Evolutionary conservation across 345 rosid species (phyloP).

Genomic region (Draba incana): DNA sequence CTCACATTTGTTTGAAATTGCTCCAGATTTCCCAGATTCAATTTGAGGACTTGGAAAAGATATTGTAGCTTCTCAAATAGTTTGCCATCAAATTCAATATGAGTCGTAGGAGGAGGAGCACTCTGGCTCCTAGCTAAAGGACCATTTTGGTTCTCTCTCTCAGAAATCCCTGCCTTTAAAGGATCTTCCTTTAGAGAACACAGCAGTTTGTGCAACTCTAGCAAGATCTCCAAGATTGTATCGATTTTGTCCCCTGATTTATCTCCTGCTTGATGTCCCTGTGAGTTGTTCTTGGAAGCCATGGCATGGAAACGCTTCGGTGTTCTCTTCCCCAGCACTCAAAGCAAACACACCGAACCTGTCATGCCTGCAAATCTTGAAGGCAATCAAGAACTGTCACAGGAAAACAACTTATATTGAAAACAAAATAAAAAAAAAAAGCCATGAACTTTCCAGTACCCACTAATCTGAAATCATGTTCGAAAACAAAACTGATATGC

Average conservation of each 20-base stretch:
- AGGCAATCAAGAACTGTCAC: no score
- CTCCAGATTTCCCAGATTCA: constrained; percentile 21
- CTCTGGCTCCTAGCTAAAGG: not conserved
- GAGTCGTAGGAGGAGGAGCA: constrained; percentile 16
- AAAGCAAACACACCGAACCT: not conserved
- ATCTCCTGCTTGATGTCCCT: not conserved
- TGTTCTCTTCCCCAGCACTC: constrained; percentile 1
- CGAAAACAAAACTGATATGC: no score
- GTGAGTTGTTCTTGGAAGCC: constrained; percentile 15
- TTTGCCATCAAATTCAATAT: not conserved
- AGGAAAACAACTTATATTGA: not conserved
- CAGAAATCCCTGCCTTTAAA: not conserved
- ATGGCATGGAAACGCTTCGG: not conserved
- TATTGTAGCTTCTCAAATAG: constrained; percentile 3
- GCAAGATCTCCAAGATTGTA: not conserved
- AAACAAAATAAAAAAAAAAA: not conserved
- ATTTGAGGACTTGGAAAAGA: not conserved
- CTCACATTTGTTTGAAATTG: not conserved
- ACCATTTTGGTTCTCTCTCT: not conserved
- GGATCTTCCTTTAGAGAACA: not conserved
- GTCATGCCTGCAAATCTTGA: constrained; percentile 12
- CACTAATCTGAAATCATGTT: not conserved
- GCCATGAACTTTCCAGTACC: no score
- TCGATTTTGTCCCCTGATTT: not conserved
- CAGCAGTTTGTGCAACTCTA: not conserved